Conservation (phyloP, 2,329 filamentous ascomycete species). For the Dactylellina leptospora region DNA sequence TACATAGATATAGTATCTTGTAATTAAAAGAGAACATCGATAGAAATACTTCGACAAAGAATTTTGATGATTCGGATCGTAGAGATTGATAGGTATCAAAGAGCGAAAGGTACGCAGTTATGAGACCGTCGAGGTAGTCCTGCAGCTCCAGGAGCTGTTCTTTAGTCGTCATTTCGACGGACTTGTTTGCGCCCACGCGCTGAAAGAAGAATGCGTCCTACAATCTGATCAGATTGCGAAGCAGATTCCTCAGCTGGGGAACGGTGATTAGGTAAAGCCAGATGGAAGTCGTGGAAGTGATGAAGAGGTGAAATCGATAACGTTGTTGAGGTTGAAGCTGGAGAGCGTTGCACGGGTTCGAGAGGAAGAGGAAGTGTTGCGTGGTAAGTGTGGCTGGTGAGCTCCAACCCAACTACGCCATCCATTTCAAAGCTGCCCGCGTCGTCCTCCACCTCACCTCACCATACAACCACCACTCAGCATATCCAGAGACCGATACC, state of each 20-base stretch:
- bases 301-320: neutral
- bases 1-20: neutral
- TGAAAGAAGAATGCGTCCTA: no score
- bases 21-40: neutral
- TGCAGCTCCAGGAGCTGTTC: conserved; percentile 56
- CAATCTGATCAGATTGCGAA: neutral
- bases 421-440: conserved; percentile 44
- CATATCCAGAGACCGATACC: no score
- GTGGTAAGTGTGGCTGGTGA: conserved; percentile 38
- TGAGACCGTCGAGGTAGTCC: conserved; percentile 60
- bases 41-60: conserved; percentile 60
- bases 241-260: neutral
- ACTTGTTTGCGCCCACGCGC: no score
- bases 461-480: neutral
- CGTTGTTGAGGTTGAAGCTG: no score
- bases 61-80: conserved; percentile 60
- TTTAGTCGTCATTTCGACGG: conserved; percentile 23
- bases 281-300: neutral
- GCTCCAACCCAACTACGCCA: conserved; percentile 20
- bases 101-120: conserved; percentile 62
- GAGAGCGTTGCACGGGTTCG: no score
- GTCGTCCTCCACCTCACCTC: conserved; percentile 24
- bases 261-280: no score
- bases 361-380: conserved; percentile 36
- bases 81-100: conserved; percentile 62